Evolutionary conservation across 2,329 filamentous ascomycete species (phyloP).

Genomic region (Lachnellula hyalina): DNA sequence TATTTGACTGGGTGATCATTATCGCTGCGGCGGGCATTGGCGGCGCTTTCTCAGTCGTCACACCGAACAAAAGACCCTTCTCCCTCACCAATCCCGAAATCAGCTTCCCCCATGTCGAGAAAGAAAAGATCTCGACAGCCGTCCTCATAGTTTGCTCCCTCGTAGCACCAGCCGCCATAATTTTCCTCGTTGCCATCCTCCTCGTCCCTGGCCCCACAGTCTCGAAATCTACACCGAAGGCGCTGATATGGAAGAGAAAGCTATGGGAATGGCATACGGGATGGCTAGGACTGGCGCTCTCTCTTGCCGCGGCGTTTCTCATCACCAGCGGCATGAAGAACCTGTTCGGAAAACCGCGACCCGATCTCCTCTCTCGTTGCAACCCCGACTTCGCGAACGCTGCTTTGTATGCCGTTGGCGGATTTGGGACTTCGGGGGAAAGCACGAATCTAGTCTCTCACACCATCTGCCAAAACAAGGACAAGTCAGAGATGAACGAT

Average conservation of each 20-base stretch:
- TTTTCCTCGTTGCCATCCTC: conserved; percentile 62
- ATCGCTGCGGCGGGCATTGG: conserved; percentile 55
- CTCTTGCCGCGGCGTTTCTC: conserved; percentile 67
- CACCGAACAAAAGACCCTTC: conserved; percentile 66
- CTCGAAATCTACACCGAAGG: conserved; percentile 54
- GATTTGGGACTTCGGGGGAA: conserved; percentile 44
- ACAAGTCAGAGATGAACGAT: conserved; percentile 60
- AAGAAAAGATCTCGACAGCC: conserved; percentile 67
- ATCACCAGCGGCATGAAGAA: conserved; percentile 84
- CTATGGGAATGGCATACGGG: conserved; percentile 87
- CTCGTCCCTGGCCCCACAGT: conserved; percentile 70
- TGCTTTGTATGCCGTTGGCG: conserved; percentile 57
- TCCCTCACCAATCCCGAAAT: conserved; percentile 70
- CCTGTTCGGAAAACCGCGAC: conserved; percentile 58
- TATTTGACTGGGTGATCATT: conserved; percentile 69
- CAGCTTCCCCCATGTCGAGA: conserved; percentile 63
- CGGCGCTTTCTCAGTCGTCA: conserved; percentile 50
- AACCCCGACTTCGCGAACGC: conserved; percentile 64
- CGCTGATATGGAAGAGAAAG: conserved; percentile 71
- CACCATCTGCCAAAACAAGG: conserved; percentile 65
- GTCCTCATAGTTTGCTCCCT: conserved; percentile 61
- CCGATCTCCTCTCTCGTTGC: conserved; percentile 65
- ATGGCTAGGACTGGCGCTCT: conserved; percentile 74
- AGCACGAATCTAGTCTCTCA: conserved; percentile 67
- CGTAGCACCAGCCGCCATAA: conserved; percentile 59